Percentiles rank a stretch among this genome's conserved stretches.
These are phyloP conservation scores for Teratosphaeria viscida DNA, from an alignment of 2,329 filamentous ascomycete genomes.

Conservation along the genomic window DNA sequence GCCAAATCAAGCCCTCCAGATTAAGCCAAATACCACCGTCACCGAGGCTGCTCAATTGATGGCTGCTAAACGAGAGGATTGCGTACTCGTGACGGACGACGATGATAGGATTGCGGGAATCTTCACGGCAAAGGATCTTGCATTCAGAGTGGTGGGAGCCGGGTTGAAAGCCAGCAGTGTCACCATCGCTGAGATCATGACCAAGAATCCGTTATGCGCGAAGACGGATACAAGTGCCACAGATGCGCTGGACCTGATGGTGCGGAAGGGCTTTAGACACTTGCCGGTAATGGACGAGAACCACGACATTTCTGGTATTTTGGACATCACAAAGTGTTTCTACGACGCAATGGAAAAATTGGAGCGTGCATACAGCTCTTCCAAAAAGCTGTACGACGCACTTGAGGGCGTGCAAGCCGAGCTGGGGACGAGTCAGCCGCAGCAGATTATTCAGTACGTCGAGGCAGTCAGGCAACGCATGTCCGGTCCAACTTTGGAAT, in stretches of 20 bases:
- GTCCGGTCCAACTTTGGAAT: conserved; percentile 93
- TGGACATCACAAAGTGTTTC: conserved; percentile 99
- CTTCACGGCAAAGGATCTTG: conserved; percentile 96
- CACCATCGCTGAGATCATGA: conserved; percentile 98
- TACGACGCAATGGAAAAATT: conserved; percentile 99
- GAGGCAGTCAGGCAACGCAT: conserved; percentile 92
- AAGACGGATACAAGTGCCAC: conserved; percentile 96
- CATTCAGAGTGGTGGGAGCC: conserved; percentile 87
- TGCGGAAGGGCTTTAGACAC: conserved; percentile 94
- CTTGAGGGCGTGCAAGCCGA: conserved; percentile 96
- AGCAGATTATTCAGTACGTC: conserved; percentile 98
- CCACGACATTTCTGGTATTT: conserved; percentile 93
- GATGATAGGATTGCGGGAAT: conserved; percentile 97
- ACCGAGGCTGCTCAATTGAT: conserved; percentile 96
- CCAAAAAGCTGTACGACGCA: conserved; percentile 95
- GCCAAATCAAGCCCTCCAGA: conserved; percentile 90
- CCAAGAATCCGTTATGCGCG: conserved; percentile 95
- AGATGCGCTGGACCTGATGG: conserved; percentile 95
- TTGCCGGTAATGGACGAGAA: conserved; percentile 99
- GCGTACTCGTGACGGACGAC: conserved; percentile 92
- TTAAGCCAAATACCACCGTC: conserved; percentile 88
- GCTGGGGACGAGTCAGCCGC: conserved; percentile 86
- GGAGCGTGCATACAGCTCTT: conserved; percentile 93
- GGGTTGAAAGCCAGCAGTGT: conserved; percentile 82
- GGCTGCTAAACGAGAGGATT: conserved; percentile 97